phyloP scores from a whole-genome alignment of 1,139 yeast genomes.

The Blastobotrys ciferrii region DNA sequence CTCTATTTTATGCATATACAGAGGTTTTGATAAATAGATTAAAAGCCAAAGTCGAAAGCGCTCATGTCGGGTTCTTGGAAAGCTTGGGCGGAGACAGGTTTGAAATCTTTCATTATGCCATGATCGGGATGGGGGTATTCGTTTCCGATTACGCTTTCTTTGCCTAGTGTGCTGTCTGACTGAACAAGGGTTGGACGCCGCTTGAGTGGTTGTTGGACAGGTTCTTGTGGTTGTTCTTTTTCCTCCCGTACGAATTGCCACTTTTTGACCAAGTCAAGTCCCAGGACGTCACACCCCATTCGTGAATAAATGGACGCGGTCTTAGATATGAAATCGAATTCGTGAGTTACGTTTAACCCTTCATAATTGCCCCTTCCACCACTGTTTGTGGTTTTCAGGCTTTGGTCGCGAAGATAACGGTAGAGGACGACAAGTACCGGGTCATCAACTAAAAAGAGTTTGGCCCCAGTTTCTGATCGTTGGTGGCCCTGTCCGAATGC shows the following conservation, averaged over 20 bases:
- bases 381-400: constrained; percentile 10
- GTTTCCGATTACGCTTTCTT: not conserved
- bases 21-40: constrained; percentile 2
- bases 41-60: constrained; percentile 63
- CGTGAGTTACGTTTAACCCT: constrained; percentile 35
- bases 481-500: constrained; percentile 17
- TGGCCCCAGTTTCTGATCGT: constrained; percentile 14
- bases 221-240: constrained; percentile 7
- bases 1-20: not conserved
- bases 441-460: constrained; percentile 67
- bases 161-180: constrained; percentile 2
- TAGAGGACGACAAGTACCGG: constrained; percentile 75
- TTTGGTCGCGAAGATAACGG: constrained; percentile 52
- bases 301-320: constrained; percentile 68
- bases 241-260: constrained; percentile 56
- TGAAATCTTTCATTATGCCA: constrained; percentile 19
- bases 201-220: constrained; percentile 9
- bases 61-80: constrained; percentile 82
- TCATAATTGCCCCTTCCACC: constrained; percentile 12
- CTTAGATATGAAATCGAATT: constrained; percentile 59
- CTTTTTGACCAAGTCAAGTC: constrained; percentile 57
- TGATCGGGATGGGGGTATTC: constrained; percentile 8
- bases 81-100: constrained; percentile 52
- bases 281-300: constrained; percentile 89
- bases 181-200: constrained; percentile 11